Evolutionary conservation across 768 basidiomycete genomes (phyloP), one percentile per base, ranked within the genome.

Genomic region (Leccinellum luteum): DNA sequence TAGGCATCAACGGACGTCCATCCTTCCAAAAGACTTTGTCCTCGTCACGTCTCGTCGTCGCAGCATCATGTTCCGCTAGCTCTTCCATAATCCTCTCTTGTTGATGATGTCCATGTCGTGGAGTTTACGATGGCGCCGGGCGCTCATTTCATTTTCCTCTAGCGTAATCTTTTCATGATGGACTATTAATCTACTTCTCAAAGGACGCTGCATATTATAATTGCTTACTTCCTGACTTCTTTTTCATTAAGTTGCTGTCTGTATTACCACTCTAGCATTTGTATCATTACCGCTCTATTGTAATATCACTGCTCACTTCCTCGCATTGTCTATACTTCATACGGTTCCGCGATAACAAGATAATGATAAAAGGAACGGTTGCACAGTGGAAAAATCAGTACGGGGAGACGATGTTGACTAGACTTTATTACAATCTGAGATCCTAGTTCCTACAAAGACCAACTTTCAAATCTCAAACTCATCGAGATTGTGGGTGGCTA

Each of bases 21-120:
- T 80, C 64, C 73, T 85, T 49, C 79, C 82, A 30, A 77, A 79
- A 23, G 85, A 85, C 66, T 87, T 87, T 67, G 78, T 86, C 63
- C 75, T 87, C 58, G 76, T 88, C 63, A 86, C 81, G 10, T 67
- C 73, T 32, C 77, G 79, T 54, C 78, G 84, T 57, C 82, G 80
- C 54, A 85, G 84, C 68, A 69, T 79, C 47, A 74, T 76, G 64
- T 71, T 73, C 55, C 70, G 66, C 55, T 75, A 62, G 73, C 45
- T 19, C 52, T 35, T 31, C 9, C 43, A 45, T 34, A 17, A 34
- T 25, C 19, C 21, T 12, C 23, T 27, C 44, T 38, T n/a, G 27
- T n/a, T 51, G 41, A 60, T 55, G 30, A 56, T 47, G 23, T 12
- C 17, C 31, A 66, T 79, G 48, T 27, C 21, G 35, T 48, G 38